A percentile compares a stretch with the other conserved stretches of the same genome.
Evolutionary conservation across 345 rosid species (phyloP).

Genomic region (Kernera saxatilis): DNA sequence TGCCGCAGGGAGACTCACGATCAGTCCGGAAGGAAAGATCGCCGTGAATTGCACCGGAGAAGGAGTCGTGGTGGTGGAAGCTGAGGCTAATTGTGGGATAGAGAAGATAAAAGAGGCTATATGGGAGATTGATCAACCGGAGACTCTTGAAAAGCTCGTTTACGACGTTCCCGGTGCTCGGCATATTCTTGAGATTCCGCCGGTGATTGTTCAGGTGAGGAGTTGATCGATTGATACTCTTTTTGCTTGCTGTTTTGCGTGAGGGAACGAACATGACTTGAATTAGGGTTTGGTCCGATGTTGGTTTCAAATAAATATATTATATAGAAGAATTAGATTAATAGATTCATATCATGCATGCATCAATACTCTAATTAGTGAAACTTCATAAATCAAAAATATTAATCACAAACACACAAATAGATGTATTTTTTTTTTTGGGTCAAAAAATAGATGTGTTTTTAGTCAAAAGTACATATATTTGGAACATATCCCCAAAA

Average conservation of each 20-base stretch:
- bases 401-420: neutral
- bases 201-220: slow-evolving; percentile 62
- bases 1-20: slow-evolving; percentile 62
- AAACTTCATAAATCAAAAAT: neutral
- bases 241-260: slow-evolving; percentile 14
- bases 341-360: neutral
- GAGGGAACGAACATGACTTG: slow-evolving; percentile 14
- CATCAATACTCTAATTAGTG: neutral
- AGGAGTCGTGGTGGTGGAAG: slow-evolving; percentile 85
- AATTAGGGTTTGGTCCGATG: slow-evolving; percentile 14
- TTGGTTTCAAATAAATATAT: neutral
- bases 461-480: neutral
- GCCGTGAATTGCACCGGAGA: slow-evolving; percentile 72
- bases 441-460: too few relatives aligned
- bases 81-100: slow-evolving; percentile 57
- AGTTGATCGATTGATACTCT: neutral
- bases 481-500: neutral
- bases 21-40: slow-evolving; percentile 74
- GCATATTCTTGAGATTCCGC: slow-evolving; percentile 81
- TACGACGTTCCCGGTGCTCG: slow-evolving; percentile 64
- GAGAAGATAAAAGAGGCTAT: slow-evolving; percentile 50
- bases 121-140: slow-evolving; percentile 59
- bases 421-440: too few relatives aligned
- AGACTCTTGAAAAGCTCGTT: slow-evolving; percentile 68
- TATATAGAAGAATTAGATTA: neutral